Evolutionary conservation across 257 asterid genomes (phyloP), one percentile per base, ranked within the genome.

Genomic region (Nicotiana attenuata): DNA sequence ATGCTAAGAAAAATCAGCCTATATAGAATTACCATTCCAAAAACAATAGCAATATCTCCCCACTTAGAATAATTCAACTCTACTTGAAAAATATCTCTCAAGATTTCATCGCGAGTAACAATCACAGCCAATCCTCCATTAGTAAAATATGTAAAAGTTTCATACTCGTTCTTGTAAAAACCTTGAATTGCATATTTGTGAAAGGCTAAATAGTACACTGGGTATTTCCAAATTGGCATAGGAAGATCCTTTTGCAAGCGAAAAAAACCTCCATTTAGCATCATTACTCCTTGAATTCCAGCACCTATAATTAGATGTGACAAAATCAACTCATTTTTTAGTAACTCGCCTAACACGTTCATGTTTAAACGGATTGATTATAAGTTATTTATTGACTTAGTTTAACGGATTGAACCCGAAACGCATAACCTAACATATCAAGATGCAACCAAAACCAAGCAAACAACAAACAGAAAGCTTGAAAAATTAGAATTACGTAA

Each of bases 161-260:
- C 68, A 76, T 87, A 91, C 81, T 91, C 93, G 45, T 91, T 91
- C 86, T 91, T 91, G 69, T 78, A 88, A 77, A 91, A 85, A 5
- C 95, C 95, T 85, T 91, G 88, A 68, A 81, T 73, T 47, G 91
- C 93, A n/a, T 91, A 88, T 84, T 86, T 91, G 81, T 91, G 93
- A 77, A 90, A 88, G 53, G 95, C 79, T 3, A 91, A 80, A 71
- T 88, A 87, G 87, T 85, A 86, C 85, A 88, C 76, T 14, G 95
- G 93, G 65, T 87, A 91, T 81, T 47, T 85, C 95, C 92, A 91
- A 35, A 89, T 76, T 17, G 92, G 92, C 63, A 84, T 84, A 0
- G 95, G 95, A 31, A 91, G 88, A 79, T 90, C 92, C 15, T 86
- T 20, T 1, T 90, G 93, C 61, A 90, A 76, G 0, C 92, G 88